phyloP scores from a whole-genome alignment of 2,329 filamentous ascomycete genomes.

The Aspergillus novofumigatus region DNA sequence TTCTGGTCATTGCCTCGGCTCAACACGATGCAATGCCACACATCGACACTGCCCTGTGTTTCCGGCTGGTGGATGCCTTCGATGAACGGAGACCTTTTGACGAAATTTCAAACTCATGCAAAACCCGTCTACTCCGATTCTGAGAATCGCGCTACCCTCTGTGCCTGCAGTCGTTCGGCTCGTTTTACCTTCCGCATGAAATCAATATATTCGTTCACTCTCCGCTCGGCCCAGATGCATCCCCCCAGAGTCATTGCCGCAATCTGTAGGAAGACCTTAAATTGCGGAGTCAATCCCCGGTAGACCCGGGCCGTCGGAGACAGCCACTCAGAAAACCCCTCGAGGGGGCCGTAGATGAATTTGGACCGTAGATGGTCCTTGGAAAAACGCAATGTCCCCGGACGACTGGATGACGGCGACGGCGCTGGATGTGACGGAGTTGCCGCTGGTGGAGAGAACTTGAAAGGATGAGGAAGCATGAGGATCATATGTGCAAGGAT shows the following conservation, averaged over 20 bases:
- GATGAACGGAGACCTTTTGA: neutral
- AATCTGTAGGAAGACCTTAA: constrained; percentile 48
- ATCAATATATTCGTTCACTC: constrained; percentile 45
- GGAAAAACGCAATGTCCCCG: constrained; percentile 24
- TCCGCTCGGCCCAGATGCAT: constrained; percentile 46
- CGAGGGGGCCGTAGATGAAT: constrained; percentile 39
- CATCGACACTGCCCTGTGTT: neutral
- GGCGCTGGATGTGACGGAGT: constrained; percentile 21
- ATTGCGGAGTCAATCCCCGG: constrained; percentile 46
- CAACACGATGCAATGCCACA: neutral
- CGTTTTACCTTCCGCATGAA: constrained; percentile 38
- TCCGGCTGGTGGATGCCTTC: neutral
- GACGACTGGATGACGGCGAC: constrained; percentile 5
- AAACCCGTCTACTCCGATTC: constrained; percentile 11
- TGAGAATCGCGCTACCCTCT: constrained; percentile 15
- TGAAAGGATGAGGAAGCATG: constrained; percentile 40
- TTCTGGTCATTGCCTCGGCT: neutral
- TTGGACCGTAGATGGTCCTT: constrained; percentile 27
- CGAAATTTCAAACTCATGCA: neutral
- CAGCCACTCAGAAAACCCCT: constrained; percentile 48
- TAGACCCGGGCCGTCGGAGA: constrained; percentile 42
- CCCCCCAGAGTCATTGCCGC: constrained; percentile 46
- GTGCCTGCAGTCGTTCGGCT: constrained; percentile 35
- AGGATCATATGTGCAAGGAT: constrained; percentile 44
- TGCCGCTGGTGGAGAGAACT: constrained; percentile 30